Conservation (phyloP, 495 filamentous ascomycete genomes). For the Usnea hakonensis region DNA sequence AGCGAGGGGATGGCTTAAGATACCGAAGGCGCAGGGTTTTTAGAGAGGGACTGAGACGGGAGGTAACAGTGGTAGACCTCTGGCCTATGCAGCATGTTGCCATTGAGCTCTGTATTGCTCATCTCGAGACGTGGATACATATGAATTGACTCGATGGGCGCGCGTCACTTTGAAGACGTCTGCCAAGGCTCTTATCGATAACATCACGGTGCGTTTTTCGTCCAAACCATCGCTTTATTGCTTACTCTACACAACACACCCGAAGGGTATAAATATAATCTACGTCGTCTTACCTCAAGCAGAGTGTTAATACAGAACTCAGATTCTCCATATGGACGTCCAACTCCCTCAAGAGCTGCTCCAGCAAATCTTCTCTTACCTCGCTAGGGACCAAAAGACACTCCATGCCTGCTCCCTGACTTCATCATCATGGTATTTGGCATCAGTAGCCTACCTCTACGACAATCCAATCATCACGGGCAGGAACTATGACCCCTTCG, state of each 20-base stretch:
- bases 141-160: no score
- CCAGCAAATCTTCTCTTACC: slow-evolving; percentile 30
- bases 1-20: not conserved
- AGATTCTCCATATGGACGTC: not conserved
- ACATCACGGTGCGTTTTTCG: no score
- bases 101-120: not conserved
- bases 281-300: no score
- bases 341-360: slow-evolving; percentile 47
- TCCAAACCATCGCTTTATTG: no score
- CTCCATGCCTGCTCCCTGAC: slow-evolving; percentile 52
- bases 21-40: not conserved
- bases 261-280: no score
- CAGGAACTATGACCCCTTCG: slow-evolving; percentile 50
- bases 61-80: not conserved
- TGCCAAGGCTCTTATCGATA: slow-evolving; percentile 7
- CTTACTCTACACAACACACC: no score
- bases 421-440: slow-evolving; percentile 57
- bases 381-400: slow-evolving; percentile 33
- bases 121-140: not conserved
- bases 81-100: not conserved
- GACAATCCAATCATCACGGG: slow-evolving; percentile 43
- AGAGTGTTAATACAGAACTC: not conserved
- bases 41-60: not conserved
- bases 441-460: slow-evolving; percentile 50
- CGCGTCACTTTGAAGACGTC: no score